These are phyloP conservation scores for Polysphondylium violaceum DNA, from an alignment of 78 protist genomes.

Conservation along the genomic window DNA sequence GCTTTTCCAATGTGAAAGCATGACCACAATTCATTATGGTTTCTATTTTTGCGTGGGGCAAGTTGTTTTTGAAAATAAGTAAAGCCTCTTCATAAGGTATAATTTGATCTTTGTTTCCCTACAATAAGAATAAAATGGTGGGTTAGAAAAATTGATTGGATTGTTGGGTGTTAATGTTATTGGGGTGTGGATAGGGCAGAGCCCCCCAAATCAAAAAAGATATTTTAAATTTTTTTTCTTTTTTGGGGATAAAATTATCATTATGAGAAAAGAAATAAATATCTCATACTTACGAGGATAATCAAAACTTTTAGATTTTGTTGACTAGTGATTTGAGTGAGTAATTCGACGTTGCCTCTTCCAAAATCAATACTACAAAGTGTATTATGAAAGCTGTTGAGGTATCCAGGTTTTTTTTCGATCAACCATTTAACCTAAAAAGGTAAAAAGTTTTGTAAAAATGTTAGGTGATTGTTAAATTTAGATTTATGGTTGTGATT, in stretches of 20 bases:
- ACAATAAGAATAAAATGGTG: not conserved
- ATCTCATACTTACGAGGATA: slow-evolving; percentile 4
- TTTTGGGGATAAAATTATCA: too few relatives aligned
- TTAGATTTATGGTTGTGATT: too few relatives aligned
- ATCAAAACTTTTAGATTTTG: not conserved
- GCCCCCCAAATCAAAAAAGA: too few relatives aligned
- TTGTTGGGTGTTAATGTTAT: not conserved
- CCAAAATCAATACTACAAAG: slow-evolving; percentile 16
- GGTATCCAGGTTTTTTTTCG: slow-evolving; percentile 5
- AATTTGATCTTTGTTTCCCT: slow-evolving; percentile 36
- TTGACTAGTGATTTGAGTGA: slow-evolving; percentile 28
- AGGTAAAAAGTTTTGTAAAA: too few relatives aligned
- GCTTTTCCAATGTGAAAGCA: slow-evolving; percentile 34
- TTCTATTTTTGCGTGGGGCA: slow-evolving; percentile 10
- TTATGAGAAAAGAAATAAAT: too few relatives aligned
- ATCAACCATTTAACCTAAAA: slow-evolving; percentile 53
- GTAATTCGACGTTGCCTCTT: not conserved
- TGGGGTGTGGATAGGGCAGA: too few relatives aligned
- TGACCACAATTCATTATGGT: slow-evolving; percentile 39
- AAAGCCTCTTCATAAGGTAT: not conserved
- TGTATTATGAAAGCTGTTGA: slow-evolving; percentile 33
- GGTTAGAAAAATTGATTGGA: not conserved
- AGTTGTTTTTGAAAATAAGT: not conserved
- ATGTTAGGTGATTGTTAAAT: too few relatives aligned
- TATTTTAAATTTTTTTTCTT: too few relatives aligned